A percentile compares a stretch with the other conserved stretches of the same genome.
phyloP scores from a whole-genome alignment of 352 stramenopile genomes.

The Phytophthora colocasiae region DNA sequence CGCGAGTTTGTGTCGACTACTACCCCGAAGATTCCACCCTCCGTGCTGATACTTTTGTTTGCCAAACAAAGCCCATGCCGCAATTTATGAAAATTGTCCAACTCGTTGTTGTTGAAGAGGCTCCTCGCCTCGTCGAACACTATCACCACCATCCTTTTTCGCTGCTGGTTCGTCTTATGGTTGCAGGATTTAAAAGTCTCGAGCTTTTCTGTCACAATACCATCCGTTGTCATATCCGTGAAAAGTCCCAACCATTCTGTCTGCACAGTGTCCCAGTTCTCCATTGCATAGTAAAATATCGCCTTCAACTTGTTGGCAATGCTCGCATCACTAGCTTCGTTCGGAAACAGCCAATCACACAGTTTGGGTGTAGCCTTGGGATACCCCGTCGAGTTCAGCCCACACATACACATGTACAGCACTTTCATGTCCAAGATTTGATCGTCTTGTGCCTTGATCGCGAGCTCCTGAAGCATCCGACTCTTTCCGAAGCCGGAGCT shows the following conservation, averaged over 20 bases:
- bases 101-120: not conserved
- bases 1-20: constrained; percentile 20
- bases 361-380: not conserved
- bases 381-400: constrained; percentile 13
- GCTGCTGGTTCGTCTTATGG: too few relatives aligned
- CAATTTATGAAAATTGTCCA: not conserved
- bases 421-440: constrained; percentile 8
- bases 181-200: too few relatives aligned
- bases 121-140: constrained; percentile 17
- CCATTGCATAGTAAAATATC: constrained; percentile 1
- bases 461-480: constrained; percentile 17
- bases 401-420: constrained; percentile 17
- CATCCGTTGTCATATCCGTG: not conserved
- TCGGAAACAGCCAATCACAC: constrained; percentile 15
- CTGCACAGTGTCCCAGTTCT: constrained; percentile 7
- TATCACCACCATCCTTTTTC: constrained; percentile 8
- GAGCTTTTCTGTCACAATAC: not conserved
- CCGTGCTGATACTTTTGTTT: not conserved
- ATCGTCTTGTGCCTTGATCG: constrained; percentile 1
- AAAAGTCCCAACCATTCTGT: constrained; percentile 10
- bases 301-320: not conserved
- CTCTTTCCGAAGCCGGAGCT: constrained; percentile 23
- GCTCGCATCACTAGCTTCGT: not conserved
- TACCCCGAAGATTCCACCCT: constrained; percentile 14
- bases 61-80: not conserved